These are phyloP conservation scores for Taphrina confusa DNA, from an alignment of 1,139 yeast species.

Conservation along the genomic window DNA sequence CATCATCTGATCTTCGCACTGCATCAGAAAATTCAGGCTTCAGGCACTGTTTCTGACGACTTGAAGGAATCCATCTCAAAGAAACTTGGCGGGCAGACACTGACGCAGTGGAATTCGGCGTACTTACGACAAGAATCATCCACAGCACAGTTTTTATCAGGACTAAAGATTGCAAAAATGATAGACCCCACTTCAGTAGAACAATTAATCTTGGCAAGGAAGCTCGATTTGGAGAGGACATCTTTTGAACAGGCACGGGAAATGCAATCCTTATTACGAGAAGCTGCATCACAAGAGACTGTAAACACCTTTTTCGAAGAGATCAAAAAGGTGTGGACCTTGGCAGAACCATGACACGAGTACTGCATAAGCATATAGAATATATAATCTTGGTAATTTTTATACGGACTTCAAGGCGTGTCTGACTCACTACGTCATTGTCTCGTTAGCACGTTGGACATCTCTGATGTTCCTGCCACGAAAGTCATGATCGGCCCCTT, in stretches of 20 bases:
- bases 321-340: slow-evolving; percentile 2
- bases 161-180: neutral
- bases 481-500: too few species aligned
- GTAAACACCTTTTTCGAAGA: neutral
- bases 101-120: neutral
- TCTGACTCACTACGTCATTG: too few species aligned
- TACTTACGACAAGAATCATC: neutral
- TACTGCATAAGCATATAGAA: too few species aligned
- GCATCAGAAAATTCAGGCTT: neutral
- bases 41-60: neutral
- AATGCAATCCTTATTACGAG: neutral
- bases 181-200: neutral
- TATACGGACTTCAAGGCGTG: too few species aligned
- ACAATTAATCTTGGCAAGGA: neutral
- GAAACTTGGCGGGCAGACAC: neutral
- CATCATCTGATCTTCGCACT: neutral
- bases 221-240: neutral
- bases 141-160: neutral
- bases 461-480: too few species aligned
- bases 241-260: slow-evolving; percentile 3
- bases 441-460: too few species aligned
- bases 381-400: too few species aligned
- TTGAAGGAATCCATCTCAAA: neutral
- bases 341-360: slow-evolving; percentile 9
- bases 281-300: neutral